Base-by-base conservation (phyloP, 2,329 filamentous ascomycete genomes). In the Botrytis pseudocinerea region DNA sequence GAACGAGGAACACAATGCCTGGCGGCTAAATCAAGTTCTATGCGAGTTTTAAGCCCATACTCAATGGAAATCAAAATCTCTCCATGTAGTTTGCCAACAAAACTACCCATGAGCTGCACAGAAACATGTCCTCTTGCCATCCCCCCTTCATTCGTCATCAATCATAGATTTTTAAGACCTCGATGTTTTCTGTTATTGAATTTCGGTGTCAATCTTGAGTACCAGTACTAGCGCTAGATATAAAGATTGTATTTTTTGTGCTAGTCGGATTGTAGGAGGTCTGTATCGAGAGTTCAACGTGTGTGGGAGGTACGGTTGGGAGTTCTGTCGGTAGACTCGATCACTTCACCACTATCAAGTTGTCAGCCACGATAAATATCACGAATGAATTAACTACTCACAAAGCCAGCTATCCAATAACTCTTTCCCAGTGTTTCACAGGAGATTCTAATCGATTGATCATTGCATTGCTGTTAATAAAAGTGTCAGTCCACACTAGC, bases 171-270 rank as follows among this genome's bases (percentile, higher is more conserved):
- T 22, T 2, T 16, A 32, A 54, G 38, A 3, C 5, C 14, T 28
- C 9, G 14, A 10, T 4, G 8, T 16, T 28, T 14, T 54, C 4
- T 40, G 4, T n/a, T 12, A 22, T 57, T 40, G 22, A 38, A 35
- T 35, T 1, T 54, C 10, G 32, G 51, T 40, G 18, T n/a, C 16
- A 20, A 20, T 20, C 1, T 7, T 28, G 4, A 7, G 2, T 40
- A 1, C 1, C 6, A 40, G 16, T n/a, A 32, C 10, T 28, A 0
- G 4, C 1, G 9, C 7, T 28, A n/a, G 10, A 10, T 7, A 35
- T 0, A 1, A 0, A n/a, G n/a, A 2, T 12, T 2, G 2, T 28
- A 6, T 28, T n/a, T 14, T 2, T 5, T 22, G 42, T 14, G 14
- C 16, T 22, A 5, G 6, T 4, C 40, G 25, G 6, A 8, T 14